Percentiles rank a stretch among this genome's conserved stretches.
Conservation (phyloP, 257 asterid species). For the Solanum ossicruentum region DNA sequence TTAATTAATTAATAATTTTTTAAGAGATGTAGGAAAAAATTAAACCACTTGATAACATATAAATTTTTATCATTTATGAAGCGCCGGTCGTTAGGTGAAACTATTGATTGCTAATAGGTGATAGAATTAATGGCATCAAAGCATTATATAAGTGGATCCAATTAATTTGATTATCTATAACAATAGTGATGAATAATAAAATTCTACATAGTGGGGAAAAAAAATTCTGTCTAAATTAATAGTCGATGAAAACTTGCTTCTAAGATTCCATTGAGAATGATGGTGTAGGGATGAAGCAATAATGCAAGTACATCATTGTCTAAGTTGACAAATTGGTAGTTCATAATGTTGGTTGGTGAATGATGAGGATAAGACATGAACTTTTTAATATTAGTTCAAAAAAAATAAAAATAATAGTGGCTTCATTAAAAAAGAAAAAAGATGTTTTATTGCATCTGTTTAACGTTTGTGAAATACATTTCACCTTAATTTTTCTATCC, state of each 20-base stretch:
- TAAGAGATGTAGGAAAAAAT: too few relatives aligned
- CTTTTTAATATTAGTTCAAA: neutral
- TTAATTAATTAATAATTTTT: too few relatives aligned
- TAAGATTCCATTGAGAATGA: neutral
- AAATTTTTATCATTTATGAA: neutral
- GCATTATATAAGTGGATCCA: neutral
- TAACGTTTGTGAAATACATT: neutral
- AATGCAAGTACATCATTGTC: neutral
- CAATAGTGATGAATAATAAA: neutral
- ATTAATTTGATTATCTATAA: neutral
- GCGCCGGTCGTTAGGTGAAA: neutral
- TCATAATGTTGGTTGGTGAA: neutral
- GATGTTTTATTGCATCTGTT: too few relatives aligned
- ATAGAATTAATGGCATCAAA: neutral
- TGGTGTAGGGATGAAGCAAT: neutral
- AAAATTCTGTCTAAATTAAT: neutral
- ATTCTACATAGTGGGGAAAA: neutral
- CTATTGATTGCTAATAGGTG: neutral
- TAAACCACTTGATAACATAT: too few relatives aligned
- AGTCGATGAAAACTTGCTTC: neutral
- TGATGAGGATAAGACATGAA: neutral
- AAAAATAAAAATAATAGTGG: fast-evolving
- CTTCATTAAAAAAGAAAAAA: neutral
- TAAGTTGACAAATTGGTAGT: neutral
- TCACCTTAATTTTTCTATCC: too few relatives aligned